Base-by-base conservation (phyloP, 2,329 filamentous ascomycete species). In the Aspergillus caelatus region DNA sequence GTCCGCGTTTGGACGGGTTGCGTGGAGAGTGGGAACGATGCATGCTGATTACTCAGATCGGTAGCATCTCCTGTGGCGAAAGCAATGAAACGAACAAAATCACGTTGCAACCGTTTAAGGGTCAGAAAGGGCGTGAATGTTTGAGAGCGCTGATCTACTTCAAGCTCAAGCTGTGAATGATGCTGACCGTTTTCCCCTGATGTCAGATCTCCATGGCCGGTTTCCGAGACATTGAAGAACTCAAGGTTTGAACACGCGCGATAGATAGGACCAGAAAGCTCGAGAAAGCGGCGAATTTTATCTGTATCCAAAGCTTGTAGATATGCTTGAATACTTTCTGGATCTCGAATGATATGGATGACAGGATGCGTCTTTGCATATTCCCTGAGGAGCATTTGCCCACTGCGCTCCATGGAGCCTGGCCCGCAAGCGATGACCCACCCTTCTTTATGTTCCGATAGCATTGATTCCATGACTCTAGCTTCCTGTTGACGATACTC, bases 161-260 rank as follows among this genome's bases (percentile, higher is more conserved):
- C 74, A 4, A 69, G 65, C 2, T 72, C 68, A 8, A 74, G 71
- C 1, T 74, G 70, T 1, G 71, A 58, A 52, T 75, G 60, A 32
- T 72, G 30, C 67, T 71, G 68, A 19, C 58, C 63, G n/a, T 71
- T 68, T 53, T 73, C 69, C 57, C 39, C 46, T 4, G 52, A n/a
- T 3, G 57, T 46, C 10, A 62, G 72, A 50, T 78, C 72, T 6
- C 73, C 73, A 21, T 68, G 61, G 61, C 34, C 71, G 52, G 78
- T 80, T 71, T 92, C 89, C 2, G 89, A 89, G 19, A 91, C 80
- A 68, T 93, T 93, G 80, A 88, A 92, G 74, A 92, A 94, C 71
- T 93, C 91, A 65, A 90, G 85, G 68, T 91, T 93, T 12, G 89
- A 89, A 72, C 88, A 91, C 1, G 82, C 83, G 56, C 89, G 83